Base-by-base conservation (phyloP, 2,329 filamentous ascomycete species). In the Huntiella abstrusa region DNA sequence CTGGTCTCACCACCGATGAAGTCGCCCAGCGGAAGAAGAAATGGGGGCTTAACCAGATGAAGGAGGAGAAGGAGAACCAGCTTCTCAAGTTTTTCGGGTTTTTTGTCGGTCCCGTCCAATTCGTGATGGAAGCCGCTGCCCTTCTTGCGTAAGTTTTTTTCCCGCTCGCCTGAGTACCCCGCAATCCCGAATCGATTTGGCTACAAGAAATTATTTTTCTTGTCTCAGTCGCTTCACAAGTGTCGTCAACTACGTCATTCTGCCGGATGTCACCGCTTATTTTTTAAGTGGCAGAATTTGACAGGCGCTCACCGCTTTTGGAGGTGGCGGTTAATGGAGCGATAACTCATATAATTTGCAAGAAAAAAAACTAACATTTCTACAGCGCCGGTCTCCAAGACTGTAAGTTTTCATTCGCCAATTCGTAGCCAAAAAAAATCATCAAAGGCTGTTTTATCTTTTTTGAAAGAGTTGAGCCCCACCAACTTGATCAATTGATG, bases 31-130 rank as follows among this genome's bases (percentile, higher is more conserved):
- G 68, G 43, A 71, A 78, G 49, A 78, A 74, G 66, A 83, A 82
- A 61, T 83, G 70, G 60, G 85, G 85, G 60, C 69, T 83, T 58
- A 93, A 94, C 61, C 77, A 84, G 61, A 85, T 93, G 82, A 86
- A 83, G 64, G 83, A 92, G 65, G 82, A 88, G 67, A 86, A 85
- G 65, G 80, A 86, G 64, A 92, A 87, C 58, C 57, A 86, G 49
- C 63, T 87, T 51, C 70, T 91, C 57, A 91, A 92, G 69, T 92
- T 93, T 63, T 63, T 76, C 57, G 70, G 72, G 55, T 91, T 83
- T 67, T 92, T 92, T 62, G 68, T 91, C 47, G 86, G 86, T 53
- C 86, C 86, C 17, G 88, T 93, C 54, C 85, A 92, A 61, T 88
- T 88, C 63, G 85, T 93, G 60, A 93, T 93, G 85, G 83, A 88